Percentiles rank a stretch among this genome's conserved stretches.
These are phyloP conservation scores for Xylaria sp. DNA, from an alignment of 2,329 filamentous ascomycete species.

Conservation along the genomic window DNA sequence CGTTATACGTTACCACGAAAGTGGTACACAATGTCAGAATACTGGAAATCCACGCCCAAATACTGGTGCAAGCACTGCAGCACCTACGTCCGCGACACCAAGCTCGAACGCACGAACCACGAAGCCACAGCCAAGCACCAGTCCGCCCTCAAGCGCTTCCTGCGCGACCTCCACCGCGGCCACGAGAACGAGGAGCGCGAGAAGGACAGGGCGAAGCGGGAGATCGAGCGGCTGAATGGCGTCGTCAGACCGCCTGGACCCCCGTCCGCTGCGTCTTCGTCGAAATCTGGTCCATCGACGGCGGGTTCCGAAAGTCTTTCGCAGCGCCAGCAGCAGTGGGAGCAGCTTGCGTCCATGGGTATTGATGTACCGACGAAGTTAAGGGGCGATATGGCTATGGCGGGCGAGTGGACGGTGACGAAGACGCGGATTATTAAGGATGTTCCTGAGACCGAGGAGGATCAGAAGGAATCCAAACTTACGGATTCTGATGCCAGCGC, in stretches of 20 bases:
- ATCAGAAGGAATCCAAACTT: slow-evolving; percentile 29
- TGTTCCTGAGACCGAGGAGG: slow-evolving; percentile 35
- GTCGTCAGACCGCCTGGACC: slow-evolving; percentile 47
- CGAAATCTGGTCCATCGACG: slow-evolving; percentile 7
- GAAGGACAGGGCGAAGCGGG: slow-evolving; percentile 73
- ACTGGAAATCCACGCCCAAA: slow-evolving; percentile 96
- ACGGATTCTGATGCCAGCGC: slow-evolving; percentile 46
- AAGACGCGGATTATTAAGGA: slow-evolving; percentile 55
- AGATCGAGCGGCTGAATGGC: slow-evolving; percentile 80
- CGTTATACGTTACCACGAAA: neutral
- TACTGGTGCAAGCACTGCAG: slow-evolving; percentile 99
- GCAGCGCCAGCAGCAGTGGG: slow-evolving; percentile 75
- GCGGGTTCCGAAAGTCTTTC: slow-evolving; percentile 45
- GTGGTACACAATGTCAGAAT: slow-evolving; percentile 70
- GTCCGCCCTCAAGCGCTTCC: slow-evolving; percentile 76
- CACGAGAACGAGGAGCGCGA: slow-evolving; percentile 78
- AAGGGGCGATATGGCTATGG: slow-evolving; percentile 75
- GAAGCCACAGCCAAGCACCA: slow-evolving; percentile 84
- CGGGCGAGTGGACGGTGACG: slow-evolving; percentile 78
- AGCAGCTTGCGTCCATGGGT: slow-evolving; percentile 82
- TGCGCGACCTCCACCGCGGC: slow-evolving; percentile 79
- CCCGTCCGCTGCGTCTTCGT: slow-evolving; percentile 26
- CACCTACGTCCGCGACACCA: slow-evolving; percentile 84
- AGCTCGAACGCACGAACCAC: slow-evolving; percentile 83
- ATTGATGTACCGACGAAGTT: slow-evolving; percentile 76